Evolutionary conservation across 2,329 filamentous ascomycete species (phyloP).

Genomic region (Fusarium sp.): DNA sequence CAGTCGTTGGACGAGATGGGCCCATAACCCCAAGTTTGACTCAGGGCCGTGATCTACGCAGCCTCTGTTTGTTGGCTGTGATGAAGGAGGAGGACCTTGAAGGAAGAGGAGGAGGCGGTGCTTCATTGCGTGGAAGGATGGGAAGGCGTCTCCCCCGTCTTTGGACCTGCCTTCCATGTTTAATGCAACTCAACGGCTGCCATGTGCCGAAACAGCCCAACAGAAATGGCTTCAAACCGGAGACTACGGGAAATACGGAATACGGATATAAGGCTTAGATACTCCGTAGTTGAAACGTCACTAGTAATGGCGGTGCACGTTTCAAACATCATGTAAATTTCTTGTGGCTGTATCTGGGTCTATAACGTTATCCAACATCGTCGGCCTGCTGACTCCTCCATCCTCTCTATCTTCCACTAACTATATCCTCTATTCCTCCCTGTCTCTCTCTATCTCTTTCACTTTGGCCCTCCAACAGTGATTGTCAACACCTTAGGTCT

Average conservation of each 20-base stretch:
- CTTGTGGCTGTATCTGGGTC: neutral
- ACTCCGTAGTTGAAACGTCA: neutral
- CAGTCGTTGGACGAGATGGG: neutral
- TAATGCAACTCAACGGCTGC: neutral
- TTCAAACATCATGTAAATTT: neutral
- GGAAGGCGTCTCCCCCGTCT: neutral
- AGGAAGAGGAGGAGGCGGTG: neutral
- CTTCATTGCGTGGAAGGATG: neutral
- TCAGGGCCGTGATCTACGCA: neutral
- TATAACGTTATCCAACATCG: neutral
- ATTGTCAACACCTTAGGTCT: constrained; percentile 67
- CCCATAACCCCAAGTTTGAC: neutral
- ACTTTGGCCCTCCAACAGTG: constrained; percentile 59
- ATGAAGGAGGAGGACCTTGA: neutral
- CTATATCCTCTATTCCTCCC: too few species aligned
- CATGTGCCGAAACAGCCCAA: neutral
- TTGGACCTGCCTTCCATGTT: neutral
- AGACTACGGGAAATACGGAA: neutral
- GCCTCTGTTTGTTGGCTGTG: neutral
- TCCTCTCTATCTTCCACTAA: neutral
- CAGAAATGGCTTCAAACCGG: neutral
- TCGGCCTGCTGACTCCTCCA: neutral
- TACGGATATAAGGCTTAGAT: neutral
- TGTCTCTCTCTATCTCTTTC: neutral
- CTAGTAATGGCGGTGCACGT: neutral